Percentiles rank a stretch among this genome's conserved stretches.
These are phyloP conservation scores for Kodamaea neixiangensis DNA, from an alignment of 805 yeast species.

Conservation along the genomic window DNA sequence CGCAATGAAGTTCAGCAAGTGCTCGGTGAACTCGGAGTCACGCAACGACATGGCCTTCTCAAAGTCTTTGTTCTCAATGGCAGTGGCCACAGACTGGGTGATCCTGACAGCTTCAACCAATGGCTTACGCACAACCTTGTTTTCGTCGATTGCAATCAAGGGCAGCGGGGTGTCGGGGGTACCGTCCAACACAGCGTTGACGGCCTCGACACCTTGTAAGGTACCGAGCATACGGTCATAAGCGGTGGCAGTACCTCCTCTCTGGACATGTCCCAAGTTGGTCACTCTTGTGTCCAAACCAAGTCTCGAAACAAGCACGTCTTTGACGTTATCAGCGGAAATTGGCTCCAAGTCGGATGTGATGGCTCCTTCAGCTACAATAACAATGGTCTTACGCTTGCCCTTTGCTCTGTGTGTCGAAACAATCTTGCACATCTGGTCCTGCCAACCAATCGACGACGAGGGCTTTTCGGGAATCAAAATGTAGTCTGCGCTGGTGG, in stretches of 20 bases:
- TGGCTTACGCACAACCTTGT: constrained; percentile 81
- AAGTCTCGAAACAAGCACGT: constrained; percentile 69
- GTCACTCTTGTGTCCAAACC: constrained; percentile 96
- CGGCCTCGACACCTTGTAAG: constrained; percentile 96
- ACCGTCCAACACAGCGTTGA: constrained; percentile 82
- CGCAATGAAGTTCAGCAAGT: constrained; percentile 68
- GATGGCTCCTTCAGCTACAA: constrained; percentile 98
- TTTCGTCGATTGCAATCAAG: constrained; percentile 86
- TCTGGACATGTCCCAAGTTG: constrained; percentile 94
- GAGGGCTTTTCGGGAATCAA: constrained; percentile 96
- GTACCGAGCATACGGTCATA: constrained; percentile 91
- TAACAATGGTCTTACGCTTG: constrained; percentile 90
- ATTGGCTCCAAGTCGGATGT: constrained; percentile 80
- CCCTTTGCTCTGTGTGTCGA: constrained; percentile 81
- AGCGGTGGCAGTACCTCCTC: constrained; percentile 99
- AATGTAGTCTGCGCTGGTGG: constrained; percentile 93
- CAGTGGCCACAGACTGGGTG: constrained; percentile 88
- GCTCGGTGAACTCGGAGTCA: constrained; percentile 85
- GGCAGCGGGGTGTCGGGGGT: constrained; percentile 95
- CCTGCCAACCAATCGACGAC: constrained; percentile 69
- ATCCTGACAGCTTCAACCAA: constrained; percentile 86
- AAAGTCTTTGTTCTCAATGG: constrained; percentile 77
- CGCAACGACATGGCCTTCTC: constrained; percentile 84
- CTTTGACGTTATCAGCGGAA: constrained; percentile 75
- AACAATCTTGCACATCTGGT: constrained; percentile 74